Evolutionary conservation across 129 eudicot species (phyloP).

Genomic region (Oenanthe sinensis): DNA sequence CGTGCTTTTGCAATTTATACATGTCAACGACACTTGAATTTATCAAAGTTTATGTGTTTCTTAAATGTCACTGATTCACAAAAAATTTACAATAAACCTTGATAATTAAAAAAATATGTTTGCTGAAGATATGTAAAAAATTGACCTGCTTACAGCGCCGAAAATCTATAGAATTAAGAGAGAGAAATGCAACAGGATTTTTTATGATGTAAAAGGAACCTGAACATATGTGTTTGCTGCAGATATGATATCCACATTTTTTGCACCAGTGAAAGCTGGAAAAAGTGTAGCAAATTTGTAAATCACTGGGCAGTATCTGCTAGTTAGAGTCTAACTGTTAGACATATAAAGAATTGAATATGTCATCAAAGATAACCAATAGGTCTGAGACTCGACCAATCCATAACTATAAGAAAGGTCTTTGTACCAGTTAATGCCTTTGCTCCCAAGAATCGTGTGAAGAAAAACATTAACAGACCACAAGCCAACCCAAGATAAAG

Average conservation of each 20-base stretch:
- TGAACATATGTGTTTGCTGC: conserved; percentile 93
- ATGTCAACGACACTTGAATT: neutral
- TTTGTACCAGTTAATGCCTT: conserved; percentile 58
- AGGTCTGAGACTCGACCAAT: neutral
- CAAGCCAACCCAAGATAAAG: conserved; percentile 61
- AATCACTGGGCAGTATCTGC: conserved; percentile 18
- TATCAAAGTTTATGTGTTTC: neutral
- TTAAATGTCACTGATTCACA: neutral
- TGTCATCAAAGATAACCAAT: neutral
- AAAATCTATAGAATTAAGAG: neutral
- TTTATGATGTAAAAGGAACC: conserved; percentile 35
- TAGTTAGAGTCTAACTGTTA: neutral
- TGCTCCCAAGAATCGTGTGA: conserved; percentile 47
- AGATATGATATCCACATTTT: conserved; percentile 54
- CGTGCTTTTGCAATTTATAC: neutral
- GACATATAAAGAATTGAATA: conserved; percentile 6
- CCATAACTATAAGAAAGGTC: neutral
- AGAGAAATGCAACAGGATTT: conserved; percentile 1
- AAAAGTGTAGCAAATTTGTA: conserved; percentile 16
- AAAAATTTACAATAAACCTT: neutral
- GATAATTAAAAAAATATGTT: neutral
- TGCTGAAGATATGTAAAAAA: neutral
- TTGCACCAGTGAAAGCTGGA: conserved; percentile 86
- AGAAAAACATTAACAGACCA: conserved; percentile 58
- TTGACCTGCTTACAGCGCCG: neutral